Evolutionary conservation across 306 rosid species (phyloP).

Genomic region (Albizia julibrissin): DNA sequence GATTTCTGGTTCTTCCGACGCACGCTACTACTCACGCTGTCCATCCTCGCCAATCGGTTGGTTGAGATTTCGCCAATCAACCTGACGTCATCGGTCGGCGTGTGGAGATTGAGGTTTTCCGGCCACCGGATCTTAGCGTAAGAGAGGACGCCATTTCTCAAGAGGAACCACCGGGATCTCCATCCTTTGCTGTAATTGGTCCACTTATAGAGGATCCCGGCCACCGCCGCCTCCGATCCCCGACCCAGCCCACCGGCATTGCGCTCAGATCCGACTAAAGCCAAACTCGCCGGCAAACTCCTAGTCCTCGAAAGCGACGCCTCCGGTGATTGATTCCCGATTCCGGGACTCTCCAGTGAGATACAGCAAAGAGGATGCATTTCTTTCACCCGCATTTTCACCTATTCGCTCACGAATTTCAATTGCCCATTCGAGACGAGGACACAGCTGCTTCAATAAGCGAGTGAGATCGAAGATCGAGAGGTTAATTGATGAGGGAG

Average conservation of each 20-base stretch:
- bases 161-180: conserved; percentile 97
- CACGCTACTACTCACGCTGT: conserved; percentile 28
- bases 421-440: not conserved
- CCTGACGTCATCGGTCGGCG: conserved; percentile 56
- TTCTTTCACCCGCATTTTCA: conserved; percentile 83
- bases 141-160: conserved; percentile 82
- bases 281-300: conserved; percentile 69
- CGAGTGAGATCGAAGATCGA: conserved; percentile 3
- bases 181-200: conserved; percentile 98
- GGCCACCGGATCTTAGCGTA: conserved; percentile 83
- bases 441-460: not conserved
- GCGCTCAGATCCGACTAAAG: conserved; percentile 62
- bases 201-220: conserved; percentile 92
- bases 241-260: conserved; percentile 38
- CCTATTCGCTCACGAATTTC: not conserved
- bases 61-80: conserved; percentile 81
- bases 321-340: conserved; percentile 82
- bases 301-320: conserved; percentile 64
- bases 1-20: conserved; percentile 66
- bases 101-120: conserved; percentile 66
- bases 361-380: conserved; percentile 95
- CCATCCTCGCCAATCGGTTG: conserved; percentile 59
- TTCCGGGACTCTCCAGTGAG: conserved; percentile 71
- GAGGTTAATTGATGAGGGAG: conserved; percentile 9
- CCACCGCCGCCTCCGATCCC: conserved; percentile 78